Evolutionary conservation across 495 filamentous ascomycete genomes (phyloP).

Genomic region (Physcia stellaris): DNA sequence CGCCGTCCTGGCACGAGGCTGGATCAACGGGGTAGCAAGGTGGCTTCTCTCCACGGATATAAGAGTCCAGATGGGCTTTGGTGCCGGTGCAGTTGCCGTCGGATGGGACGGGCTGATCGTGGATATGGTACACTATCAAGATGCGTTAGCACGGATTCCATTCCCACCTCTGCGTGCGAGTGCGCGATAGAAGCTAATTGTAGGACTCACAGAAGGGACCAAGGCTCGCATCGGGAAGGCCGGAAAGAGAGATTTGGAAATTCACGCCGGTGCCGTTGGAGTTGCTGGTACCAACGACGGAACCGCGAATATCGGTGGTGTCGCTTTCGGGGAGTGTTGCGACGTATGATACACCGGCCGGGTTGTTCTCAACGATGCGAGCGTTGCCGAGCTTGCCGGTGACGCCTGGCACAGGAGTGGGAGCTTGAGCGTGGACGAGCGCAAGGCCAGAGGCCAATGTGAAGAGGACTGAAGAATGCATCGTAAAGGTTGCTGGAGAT

Average conservation of each 20-base stretch:
- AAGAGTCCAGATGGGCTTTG: constrained; percentile 54
- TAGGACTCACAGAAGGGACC: constrained; percentile 59
- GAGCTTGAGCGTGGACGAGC: constrained; percentile 27
- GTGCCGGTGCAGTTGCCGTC: constrained; percentile 70
- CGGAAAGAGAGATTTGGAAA: constrained; percentile 46
- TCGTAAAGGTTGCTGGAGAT: constrained; percentile 15
- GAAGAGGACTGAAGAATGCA: constrained; percentile 27
- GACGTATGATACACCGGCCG: constrained; percentile 40
- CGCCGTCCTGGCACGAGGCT: constrained; percentile 68
- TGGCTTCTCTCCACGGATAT: constrained; percentile 47
- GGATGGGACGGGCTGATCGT: constrained; percentile 55
- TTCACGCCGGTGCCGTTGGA: constrained; percentile 47
- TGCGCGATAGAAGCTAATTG: too few species aligned
- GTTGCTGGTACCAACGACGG: constrained; percentile 38
- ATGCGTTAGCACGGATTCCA: too few species aligned
- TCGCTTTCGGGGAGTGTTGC: constrained; percentile 42
- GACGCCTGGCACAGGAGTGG: constrained; percentile 20
- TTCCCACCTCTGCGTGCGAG: too few species aligned
- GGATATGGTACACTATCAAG: constrained; percentile 81
- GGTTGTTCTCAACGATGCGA: constrained; percentile 45
- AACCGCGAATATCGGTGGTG: constrained; percentile 46
- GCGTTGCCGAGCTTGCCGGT: constrained; percentile 35
- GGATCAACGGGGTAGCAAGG: constrained; percentile 49
- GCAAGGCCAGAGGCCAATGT: constrained; percentile 27
- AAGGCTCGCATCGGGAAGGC: constrained; percentile 44